phyloP scores from a whole-genome alignment of 164 flowering plant species.

The Macadamia tetraphylla region DNA sequence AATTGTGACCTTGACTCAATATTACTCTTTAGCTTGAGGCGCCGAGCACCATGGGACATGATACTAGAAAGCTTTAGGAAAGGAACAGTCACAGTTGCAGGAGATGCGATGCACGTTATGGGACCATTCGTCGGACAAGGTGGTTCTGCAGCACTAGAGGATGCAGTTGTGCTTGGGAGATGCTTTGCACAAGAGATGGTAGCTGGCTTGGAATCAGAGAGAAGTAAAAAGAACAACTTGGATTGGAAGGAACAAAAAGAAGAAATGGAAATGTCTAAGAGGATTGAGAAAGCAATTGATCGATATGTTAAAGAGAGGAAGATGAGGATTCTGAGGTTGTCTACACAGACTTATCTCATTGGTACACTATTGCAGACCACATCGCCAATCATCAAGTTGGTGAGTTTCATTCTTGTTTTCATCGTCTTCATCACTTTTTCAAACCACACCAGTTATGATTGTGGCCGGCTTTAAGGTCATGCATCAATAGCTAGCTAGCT shows the following conservation, averaged over 20 bases:
- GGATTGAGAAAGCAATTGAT: no score
- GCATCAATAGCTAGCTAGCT: no score
- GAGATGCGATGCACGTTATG: slow-evolving; percentile 43
- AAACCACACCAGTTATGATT: slow-evolving; percentile 22
- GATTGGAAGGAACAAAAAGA: slow-evolving; percentile 1
- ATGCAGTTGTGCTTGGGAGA: slow-evolving; percentile 36
- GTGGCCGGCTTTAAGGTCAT: slow-evolving; percentile 22
- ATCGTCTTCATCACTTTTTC: slow-evolving; percentile 11
- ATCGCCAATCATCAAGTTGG: slow-evolving; percentile 10
- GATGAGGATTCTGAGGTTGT: slow-evolving; percentile 23
- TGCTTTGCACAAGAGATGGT: slow-evolving; percentile 16
- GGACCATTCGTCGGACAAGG: slow-evolving; percentile 41
- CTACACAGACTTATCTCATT: slow-evolving; percentile 17
- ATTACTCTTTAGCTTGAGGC: slow-evolving; percentile 13
- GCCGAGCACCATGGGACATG: slow-evolving; percentile 1
- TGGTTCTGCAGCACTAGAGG: slow-evolving; percentile 32
- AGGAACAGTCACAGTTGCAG: slow-evolving; percentile 29
- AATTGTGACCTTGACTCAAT: slow-evolving; percentile 16
- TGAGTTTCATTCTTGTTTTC: not conserved
- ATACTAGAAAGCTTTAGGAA: slow-evolving; percentile 12
- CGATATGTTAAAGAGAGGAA: no score
- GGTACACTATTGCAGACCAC: slow-evolving; percentile 6
- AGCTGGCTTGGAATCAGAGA: not conserved
- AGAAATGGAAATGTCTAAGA: no score
- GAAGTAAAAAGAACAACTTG: slow-evolving; percentile 3